These are phyloP conservation scores for Erythrophleum ivorense DNA, from an alignment of 331 rosid species.

Conservation along the genomic window DNA sequence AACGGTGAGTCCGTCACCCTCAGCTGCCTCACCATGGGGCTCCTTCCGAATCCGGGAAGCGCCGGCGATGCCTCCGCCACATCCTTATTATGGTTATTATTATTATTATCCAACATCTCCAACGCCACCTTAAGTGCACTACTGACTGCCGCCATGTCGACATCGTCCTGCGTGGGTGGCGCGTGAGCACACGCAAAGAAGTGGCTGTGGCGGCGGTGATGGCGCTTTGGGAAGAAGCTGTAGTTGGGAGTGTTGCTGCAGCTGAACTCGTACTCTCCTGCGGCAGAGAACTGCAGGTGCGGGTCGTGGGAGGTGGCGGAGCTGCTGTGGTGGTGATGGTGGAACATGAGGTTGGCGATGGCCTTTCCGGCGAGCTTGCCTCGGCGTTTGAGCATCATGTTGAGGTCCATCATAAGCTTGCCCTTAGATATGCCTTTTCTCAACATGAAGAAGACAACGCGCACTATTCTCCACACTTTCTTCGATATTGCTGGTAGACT, in stretches of 20 bases:
- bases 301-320: slow-evolving; percentile 36
- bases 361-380: slow-evolving; percentile 89
- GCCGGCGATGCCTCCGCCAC: slow-evolving; percentile 61
- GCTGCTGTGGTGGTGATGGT: slow-evolving; percentile 39
- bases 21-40: slow-evolving; percentile 73
- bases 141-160: slow-evolving; percentile 38
- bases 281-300: slow-evolving; percentile 34
- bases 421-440: slow-evolving; percentile 77
- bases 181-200: slow-evolving; percentile 67
- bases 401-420: slow-evolving; percentile 67
- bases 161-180: slow-evolving; percentile 60
- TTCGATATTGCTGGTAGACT: slow-evolving; percentile 58
- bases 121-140: slow-evolving; percentile 58
- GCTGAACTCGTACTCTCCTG: slow-evolving; percentile 86
- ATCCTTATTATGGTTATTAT: slow-evolving; percentile 29
- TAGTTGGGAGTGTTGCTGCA: slow-evolving; percentile 80
- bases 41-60: slow-evolving; percentile 66
- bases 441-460: slow-evolving; percentile 70
- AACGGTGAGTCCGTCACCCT: slow-evolving; percentile 96
- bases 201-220: slow-evolving; percentile 25
- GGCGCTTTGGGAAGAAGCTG: slow-evolving; percentile 51
- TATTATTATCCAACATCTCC: slow-evolving; percentile 48
- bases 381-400: slow-evolving; percentile 82
- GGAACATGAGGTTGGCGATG: slow-evolving; percentile 67
- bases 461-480: slow-evolving; percentile 66